phyloP scores from a whole-genome alignment of 2,329 filamentous ascomycete genomes.

The Myriosclerotinia scirpicola region DNA sequence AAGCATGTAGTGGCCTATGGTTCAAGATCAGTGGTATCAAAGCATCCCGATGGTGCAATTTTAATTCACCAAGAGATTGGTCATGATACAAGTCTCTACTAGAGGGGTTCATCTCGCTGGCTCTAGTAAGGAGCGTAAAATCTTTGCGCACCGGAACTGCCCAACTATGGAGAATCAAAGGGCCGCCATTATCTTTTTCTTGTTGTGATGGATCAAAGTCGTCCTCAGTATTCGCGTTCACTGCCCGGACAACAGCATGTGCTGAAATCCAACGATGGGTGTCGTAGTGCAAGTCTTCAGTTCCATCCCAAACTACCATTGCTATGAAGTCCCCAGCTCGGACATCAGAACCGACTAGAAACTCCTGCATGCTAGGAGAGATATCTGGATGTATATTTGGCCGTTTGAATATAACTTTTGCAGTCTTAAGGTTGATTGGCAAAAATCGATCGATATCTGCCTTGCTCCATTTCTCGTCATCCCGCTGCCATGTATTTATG shows the following conservation, averaged over 20 bases:
- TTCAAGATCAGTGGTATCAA: conserved; percentile 8
- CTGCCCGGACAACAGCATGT: not conserved
- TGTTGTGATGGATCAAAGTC: too few relatives aligned
- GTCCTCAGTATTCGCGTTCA: not conserved
- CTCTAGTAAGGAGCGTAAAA: not conserved
- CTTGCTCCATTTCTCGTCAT: not conserved
- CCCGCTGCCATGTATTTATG: conserved; percentile 1
- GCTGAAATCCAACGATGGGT: not conserved
- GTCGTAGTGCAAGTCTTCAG: not conserved
- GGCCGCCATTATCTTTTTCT: too few relatives aligned
- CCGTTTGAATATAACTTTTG: not conserved
- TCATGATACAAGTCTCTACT: not conserved
- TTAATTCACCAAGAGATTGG: not conserved
- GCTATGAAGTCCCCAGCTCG: conserved; percentile 7
- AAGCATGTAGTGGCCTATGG: conserved; percentile 5
- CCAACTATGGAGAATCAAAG: conserved; percentile 2
- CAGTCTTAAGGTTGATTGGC: not conserved
- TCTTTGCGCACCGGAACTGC: not conserved
- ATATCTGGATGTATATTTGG: not conserved
- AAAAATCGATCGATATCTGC: not conserved
- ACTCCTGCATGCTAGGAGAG: not conserved
- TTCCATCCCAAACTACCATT: not conserved
- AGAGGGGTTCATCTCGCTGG: not conserved
- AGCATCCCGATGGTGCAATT: conserved; percentile 3
- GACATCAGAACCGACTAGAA: conserved; percentile 4